These are phyloP conservation scores for Petunia secreta DNA, from an alignment of 257 asterid genomes.

Conservation along the genomic window DNA sequence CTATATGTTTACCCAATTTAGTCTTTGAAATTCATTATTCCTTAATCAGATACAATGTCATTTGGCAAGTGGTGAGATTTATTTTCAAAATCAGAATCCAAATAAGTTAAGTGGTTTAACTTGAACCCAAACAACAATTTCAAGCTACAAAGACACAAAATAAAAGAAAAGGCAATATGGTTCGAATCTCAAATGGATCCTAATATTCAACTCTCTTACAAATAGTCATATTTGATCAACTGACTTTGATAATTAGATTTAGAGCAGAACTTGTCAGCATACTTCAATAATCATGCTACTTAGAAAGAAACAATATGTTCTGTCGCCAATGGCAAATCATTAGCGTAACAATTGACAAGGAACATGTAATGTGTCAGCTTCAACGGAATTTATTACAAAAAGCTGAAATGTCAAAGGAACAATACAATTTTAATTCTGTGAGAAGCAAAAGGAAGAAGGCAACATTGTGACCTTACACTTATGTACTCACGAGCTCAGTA, in stretches of 20 bases:
- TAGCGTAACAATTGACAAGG: background rate
- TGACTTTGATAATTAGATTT: background rate
- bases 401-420: background rate
- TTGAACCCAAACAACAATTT: background rate
- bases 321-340: no score
- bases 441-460: conserved; percentile 3
- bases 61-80: background rate
- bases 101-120: background rate
- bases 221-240: background rate
- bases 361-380: background rate
- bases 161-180: background rate
- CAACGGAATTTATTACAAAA: background rate
- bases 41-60: background rate
- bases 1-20: background rate
- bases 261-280: background rate
- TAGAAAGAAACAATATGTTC: background rate
- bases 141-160: background rate
- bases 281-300: background rate
- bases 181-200: background rate
- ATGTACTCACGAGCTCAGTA: background rate
- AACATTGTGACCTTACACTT: background rate
- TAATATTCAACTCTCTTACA: background rate
- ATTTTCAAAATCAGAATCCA: background rate
- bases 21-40: background rate
- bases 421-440: conserved; percentile 6